A percentile compares a stretch with the other conserved stretches of the same genome.
Evolutionary conservation across 441 rosid species (phyloP).

Genomic region (Populus hybrid): DNA sequence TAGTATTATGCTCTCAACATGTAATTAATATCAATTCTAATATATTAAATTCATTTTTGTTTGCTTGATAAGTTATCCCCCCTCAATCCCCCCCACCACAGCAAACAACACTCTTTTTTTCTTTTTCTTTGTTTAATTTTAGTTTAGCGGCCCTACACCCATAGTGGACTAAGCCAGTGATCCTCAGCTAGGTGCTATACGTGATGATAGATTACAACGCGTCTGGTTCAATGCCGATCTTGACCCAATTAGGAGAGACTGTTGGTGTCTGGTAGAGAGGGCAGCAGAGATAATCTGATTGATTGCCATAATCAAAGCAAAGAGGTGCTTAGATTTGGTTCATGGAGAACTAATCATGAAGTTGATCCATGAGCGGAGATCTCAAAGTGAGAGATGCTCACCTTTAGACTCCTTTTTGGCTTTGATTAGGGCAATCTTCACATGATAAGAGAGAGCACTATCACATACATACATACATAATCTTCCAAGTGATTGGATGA

Average conservation of each 20-base stretch:
- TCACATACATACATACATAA: neutral
- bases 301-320: conserved; percentile 14
- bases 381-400: neutral
- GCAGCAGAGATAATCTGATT: neutral
- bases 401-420: neutral
- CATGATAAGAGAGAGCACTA: neutral
- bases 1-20: too few species aligned
- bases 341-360: conserved; percentile 14
- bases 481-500: neutral
- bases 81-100: too few species aligned
- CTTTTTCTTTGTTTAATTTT: too few species aligned
- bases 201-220: neutral
- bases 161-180: conserved; percentile 4
- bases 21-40: too few species aligned
- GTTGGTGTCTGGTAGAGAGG: neutral
- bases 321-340: conserved; percentile 4
- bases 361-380: neutral
- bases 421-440: neutral
- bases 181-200: neutral
- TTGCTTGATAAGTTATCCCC: too few species aligned
- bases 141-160: neutral
- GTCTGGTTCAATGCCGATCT: neutral
- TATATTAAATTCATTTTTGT: too few species aligned
- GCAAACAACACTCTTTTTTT: too few species aligned
- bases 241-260: neutral